Evolutionary conservation across 148 eudicot species (phyloP), one percentile per base, ranked within the genome.

Genomic region (Simmondsia chinensis): DNA sequence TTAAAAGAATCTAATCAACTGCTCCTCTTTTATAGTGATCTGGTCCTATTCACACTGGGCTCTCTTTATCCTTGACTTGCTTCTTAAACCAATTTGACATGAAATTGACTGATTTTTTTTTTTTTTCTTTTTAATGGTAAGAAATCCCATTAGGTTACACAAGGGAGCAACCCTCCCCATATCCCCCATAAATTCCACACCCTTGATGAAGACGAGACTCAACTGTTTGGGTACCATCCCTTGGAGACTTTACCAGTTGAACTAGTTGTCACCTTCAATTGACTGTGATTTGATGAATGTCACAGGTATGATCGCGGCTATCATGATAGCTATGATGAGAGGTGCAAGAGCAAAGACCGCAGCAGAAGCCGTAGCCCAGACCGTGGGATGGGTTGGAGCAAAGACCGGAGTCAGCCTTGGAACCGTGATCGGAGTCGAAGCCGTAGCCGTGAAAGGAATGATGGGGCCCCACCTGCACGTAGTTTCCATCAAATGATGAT

Each of bases 401-500:
- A 25, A n/a, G 59, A 42, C 31, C 14, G 19, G 11, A 45, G 50
- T 44, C 60, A 56, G 49, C 69, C 57, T 18, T 61, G 60, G 28
- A 46, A 43, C 43, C 52, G 55, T 44, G 47, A 17, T 40, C 49
- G 71, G 12, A 57, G 61, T 38, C 59, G 71, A 11, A 53, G 60
- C 44, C 64, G 73, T 29, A 83, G 94, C 50, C 61, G 70, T 11
- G 79, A 68, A 24, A 68, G 76, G 65, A 52, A 41, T 26, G 68
- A 56, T 20, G 36, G 34, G 25, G 74, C 57, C 51, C 52, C 66
- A 21, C 56, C 72, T 5, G 59, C 27, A 13, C 47, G 53, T 31
- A 82, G 87, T 51, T 87, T 82, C 43, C 87, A 74, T 42, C 60
- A 82, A 46, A 39, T 55, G 47, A 71, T 73, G 93, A 80, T 77